These are phyloP conservation scores for Podospora conica DNA, from an alignment of 495 filamentous ascomycete species.

Conservation along the genomic window DNA sequence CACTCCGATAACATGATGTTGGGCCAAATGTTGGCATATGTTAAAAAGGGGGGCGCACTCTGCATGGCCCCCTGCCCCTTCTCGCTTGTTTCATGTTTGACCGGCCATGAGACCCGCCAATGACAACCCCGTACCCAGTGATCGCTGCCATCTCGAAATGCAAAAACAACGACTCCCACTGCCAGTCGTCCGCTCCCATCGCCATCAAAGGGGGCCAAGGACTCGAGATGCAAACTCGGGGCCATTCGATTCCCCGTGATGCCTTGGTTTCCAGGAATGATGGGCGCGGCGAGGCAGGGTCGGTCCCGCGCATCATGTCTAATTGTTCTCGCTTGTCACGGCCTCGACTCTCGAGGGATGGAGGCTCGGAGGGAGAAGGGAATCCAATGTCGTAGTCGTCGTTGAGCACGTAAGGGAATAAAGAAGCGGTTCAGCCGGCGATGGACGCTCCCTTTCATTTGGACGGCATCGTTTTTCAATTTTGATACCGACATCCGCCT, in stretches of 20 bases:
- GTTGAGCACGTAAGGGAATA: not conserved
- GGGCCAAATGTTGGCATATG: no score
- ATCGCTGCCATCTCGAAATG: constrained; percentile 20
- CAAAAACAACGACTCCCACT: constrained; percentile 1
- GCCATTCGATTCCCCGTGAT: constrained; percentile 21
- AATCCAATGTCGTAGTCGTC: not conserved
- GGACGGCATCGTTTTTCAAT: not conserved
- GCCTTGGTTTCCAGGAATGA: constrained; percentile 15
- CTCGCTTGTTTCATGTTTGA: constrained; percentile 38
- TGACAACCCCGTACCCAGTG: constrained; percentile 15
- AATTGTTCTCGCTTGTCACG: constrained; percentile 12
- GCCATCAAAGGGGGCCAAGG: constrained; percentile 29
- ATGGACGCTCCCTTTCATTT: not conserved
- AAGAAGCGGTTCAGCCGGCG: not conserved
- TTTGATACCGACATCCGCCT: not conserved
- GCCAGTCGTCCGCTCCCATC: constrained; percentile 13
- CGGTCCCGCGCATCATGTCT: constrained; percentile 15
- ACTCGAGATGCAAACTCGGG: constrained; percentile 23
- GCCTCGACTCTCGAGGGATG: not conserved
- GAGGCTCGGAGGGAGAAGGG: not conserved
- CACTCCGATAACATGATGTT: no score
- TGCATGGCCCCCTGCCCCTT: not conserved
- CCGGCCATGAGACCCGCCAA: constrained; percentile 27
- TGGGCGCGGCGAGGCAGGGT: constrained; percentile 10
- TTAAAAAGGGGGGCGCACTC: no score